Conservation (phyloP, 805 yeast genomes). For the Metschnikowia reukaufii region DNA sequence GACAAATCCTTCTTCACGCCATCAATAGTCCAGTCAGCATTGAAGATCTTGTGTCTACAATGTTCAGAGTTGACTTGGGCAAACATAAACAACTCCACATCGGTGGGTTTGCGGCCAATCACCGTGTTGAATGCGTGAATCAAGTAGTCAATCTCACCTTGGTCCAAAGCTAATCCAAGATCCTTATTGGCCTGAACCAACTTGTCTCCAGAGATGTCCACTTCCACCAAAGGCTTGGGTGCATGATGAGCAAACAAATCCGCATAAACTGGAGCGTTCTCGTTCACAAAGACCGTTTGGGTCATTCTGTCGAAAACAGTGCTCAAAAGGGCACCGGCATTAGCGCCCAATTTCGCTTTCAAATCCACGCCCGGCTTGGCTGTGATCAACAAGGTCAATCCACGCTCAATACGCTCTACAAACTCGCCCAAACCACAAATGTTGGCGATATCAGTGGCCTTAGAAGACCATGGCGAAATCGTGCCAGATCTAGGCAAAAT, state of each 20-base stretch:
- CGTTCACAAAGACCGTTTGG: constrained; percentile 59
- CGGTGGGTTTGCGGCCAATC: constrained; percentile 89
- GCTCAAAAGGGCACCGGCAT: constrained; percentile 57
- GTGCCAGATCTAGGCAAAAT: constrained; percentile 93
- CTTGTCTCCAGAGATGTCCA: constrained; percentile 64
- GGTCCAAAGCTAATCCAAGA: constrained; percentile 91
- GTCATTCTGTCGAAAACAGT: constrained; percentile 94
- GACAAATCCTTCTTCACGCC: constrained; percentile 70
- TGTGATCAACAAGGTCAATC: constrained; percentile 67
- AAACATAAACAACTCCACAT: constrained; percentile 97
- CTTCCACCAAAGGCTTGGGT: constrained; percentile 81
- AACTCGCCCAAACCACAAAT: constrained; percentile 78
- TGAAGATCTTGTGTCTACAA: constrained; percentile 98
- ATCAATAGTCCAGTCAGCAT: constrained; percentile 97
- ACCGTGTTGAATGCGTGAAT: constrained; percentile 75
- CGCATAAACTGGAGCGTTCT: constrained; percentile 59
- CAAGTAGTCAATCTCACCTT: constrained; percentile 89
- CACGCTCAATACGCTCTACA: constrained; percentile 88
- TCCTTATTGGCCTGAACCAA: constrained; percentile 74
- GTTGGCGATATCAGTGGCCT: constrained; percentile 91
- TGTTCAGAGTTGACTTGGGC: constrained; percentile 99
- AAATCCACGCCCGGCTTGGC: constrained; percentile 61
- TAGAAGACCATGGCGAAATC: constrained; percentile 98
- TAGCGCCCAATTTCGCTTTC: constrained; percentile 38
- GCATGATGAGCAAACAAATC: constrained; percentile 75